Percentiles rank a stretch among this genome's conserved stretches.
Conservation (phyloP, 108 stramenopile genomes). For the Skeletonema tropicum region DNA sequence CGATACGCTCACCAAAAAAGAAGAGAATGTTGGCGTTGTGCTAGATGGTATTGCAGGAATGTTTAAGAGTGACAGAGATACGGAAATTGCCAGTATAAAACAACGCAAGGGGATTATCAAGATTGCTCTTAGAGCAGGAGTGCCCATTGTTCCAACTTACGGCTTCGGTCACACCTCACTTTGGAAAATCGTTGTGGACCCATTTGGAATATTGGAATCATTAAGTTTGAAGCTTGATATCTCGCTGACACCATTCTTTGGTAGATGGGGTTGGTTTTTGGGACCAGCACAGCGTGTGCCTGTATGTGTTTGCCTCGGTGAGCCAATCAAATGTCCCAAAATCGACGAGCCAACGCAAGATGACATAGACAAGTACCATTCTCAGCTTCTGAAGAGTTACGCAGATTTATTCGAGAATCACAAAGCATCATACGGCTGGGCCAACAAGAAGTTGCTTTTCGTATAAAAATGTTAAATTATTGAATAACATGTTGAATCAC, state of each 20-base stretch:
- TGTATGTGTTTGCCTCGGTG: slow-evolving; percentile 58
- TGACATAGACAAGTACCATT: slow-evolving; percentile 66
- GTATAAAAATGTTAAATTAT: slow-evolving; percentile 13
- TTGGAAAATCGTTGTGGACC: slow-evolving; percentile 67
- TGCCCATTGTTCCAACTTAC: slow-evolving; percentile 67
- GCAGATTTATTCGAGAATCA: slow-evolving; percentile 64
- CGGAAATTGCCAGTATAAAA: slow-evolving; percentile 53
- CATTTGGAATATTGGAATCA: slow-evolving; percentile 61
- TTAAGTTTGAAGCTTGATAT: slow-evolving; percentile 44
- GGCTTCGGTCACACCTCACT: slow-evolving; percentile 67
- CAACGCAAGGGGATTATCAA: slow-evolving; percentile 73
- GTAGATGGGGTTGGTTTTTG: slow-evolving; percentile 67
- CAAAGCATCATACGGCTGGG: slow-evolving; percentile 69
- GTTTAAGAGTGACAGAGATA: slow-evolving; percentile 54
- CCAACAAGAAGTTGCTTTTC: slow-evolving; percentile 45
- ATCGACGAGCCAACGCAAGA: slow-evolving; percentile 64
- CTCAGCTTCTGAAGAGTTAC: slow-evolving; percentile 55
- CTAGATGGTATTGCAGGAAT: slow-evolving; percentile 78
- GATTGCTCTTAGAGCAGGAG: slow-evolving; percentile 67
- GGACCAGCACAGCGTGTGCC: slow-evolving; percentile 62
- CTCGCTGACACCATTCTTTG: slow-evolving; percentile 64
- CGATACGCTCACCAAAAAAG: slow-evolving; percentile 61
- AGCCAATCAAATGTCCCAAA: slow-evolving; percentile 63
- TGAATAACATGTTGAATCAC: too few species aligned
- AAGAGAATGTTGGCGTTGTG: slow-evolving; percentile 75